Conservation (phyloP, 306 rosid genomes). For the Trifolium subterraneum region DNA sequence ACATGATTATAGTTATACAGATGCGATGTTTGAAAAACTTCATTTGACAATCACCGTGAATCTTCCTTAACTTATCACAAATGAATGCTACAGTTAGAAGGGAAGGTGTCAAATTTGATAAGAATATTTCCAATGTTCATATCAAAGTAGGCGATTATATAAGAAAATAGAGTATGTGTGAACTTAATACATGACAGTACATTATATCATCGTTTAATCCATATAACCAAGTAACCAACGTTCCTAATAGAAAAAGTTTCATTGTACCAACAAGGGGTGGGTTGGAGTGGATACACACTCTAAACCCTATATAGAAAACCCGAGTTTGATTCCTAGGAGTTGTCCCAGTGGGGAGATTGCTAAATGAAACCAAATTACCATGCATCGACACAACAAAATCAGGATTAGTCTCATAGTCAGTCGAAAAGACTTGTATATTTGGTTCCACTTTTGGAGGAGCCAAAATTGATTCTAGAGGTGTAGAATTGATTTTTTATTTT, state of each 20-base stretch:
- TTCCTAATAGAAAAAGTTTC: neutral
- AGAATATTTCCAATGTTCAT: too few species aligned
- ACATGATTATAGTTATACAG: neutral
- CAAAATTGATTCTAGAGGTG: too few species aligned
- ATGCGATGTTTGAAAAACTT: slow-evolving; percentile 1
- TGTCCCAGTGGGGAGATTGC: neutral
- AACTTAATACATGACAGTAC: neutral
- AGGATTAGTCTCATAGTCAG: too few species aligned
- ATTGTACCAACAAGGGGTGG: neutral
- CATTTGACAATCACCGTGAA: slow-evolving; percentile 23
- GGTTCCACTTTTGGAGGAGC: too few species aligned
- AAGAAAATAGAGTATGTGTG: too few species aligned
- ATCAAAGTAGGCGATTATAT: too few species aligned
- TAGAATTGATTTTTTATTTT: too few species aligned
- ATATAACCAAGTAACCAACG: neutral
- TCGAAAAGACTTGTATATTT: too few species aligned
- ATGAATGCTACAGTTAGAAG: slow-evolving; percentile 11
- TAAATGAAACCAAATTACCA: neutral
- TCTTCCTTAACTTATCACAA: slow-evolving; percentile 4
- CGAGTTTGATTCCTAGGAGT: neutral
- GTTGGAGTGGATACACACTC: neutral
- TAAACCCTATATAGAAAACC: neutral
- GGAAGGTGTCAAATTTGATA: neutral
- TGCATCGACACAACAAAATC: too few species aligned
- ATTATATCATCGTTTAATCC: neutral